A percentile compares a stretch with the other conserved stretches of the same genome.
phyloP scores from a whole-genome alignment of 1,284 basidiomycete genomes.

The Tilletia caries region DNA sequence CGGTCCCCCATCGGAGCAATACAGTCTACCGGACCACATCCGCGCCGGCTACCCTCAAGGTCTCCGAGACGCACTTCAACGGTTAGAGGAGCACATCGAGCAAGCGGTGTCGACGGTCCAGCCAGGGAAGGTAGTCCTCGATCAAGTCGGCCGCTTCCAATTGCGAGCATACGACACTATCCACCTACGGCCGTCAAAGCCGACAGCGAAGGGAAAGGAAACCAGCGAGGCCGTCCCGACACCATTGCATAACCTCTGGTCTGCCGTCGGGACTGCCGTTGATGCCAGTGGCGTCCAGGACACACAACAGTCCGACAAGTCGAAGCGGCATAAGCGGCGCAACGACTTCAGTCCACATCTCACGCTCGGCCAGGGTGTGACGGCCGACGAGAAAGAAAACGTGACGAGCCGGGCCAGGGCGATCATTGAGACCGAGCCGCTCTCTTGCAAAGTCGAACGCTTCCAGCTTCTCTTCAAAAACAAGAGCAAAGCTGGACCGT shows the following conservation, averaged over 20 bases:
- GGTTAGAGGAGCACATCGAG: neutral
- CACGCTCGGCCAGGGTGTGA: neutral
- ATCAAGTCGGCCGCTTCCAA: neutral
- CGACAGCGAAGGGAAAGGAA: too few species aligned
- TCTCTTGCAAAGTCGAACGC: too few species aligned
- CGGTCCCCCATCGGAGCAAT: neutral
- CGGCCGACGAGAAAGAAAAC: too few species aligned
- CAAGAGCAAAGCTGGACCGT: too few species aligned
- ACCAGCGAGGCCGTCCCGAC: too few species aligned
- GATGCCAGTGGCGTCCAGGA: neutral
- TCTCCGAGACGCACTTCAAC: neutral
- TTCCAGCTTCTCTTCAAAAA: too few species aligned
- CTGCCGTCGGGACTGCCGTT: neutral
- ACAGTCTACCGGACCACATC: neutral
- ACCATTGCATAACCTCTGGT: neutral
- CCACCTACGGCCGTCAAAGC: neutral
- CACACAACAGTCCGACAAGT: neutral
- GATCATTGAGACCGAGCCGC: too few species aligned
- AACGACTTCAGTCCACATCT: slow-evolving; percentile 6
- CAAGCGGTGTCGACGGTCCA: neutral
- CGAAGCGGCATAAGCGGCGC: neutral
- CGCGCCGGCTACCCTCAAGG: neutral
- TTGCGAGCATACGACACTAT: slow-evolving; percentile 3
- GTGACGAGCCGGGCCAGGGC: too few species aligned
- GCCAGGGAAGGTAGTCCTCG: neutral